These are phyloP conservation scores for Psilocybe sp. DNA, from an alignment of 768 basidiomycete genomes.

Conservation along the genomic window DNA sequence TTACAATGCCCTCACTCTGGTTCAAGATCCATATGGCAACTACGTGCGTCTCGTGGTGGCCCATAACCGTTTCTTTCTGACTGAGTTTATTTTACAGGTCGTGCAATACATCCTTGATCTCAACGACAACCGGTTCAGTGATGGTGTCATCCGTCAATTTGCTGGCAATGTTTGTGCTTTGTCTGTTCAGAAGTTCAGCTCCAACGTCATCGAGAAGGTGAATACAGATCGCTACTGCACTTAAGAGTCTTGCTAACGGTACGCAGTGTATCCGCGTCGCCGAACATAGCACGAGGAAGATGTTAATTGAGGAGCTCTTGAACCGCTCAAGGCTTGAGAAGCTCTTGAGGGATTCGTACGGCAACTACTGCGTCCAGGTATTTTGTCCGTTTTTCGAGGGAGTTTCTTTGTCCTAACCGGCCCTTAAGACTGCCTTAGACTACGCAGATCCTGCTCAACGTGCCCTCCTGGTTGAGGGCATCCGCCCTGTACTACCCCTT, in stretches of 20 bases:
- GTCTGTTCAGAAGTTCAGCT: slow-evolving; percentile 99
- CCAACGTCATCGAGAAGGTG: slow-evolving; percentile 97
- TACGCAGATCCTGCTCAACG: slow-evolving; percentile 96
- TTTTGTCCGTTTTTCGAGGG: slow-evolving; percentile 13
- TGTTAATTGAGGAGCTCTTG: slow-evolving; percentile 91
- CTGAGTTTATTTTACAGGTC: slow-evolving; percentile 47
- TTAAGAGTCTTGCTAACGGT: not conserved
- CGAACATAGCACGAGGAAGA: slow-evolving; percentile 90
- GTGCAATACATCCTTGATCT: slow-evolving; percentile 98
- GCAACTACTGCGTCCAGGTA: slow-evolving; percentile 93
- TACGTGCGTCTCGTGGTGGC: slow-evolving; percentile 50
- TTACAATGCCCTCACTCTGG: slow-evolving; percentile 94
- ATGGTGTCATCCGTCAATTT: slow-evolving; percentile 96
- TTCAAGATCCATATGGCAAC: slow-evolving; percentile 96
- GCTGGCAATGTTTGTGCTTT: slow-evolving; percentile 95
- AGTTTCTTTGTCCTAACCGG: not conserved
- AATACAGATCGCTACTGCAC: slow-evolving; percentile 7
- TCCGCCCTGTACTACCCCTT: slow-evolving; percentile 95
- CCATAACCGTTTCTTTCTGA: slow-evolving; percentile 2
- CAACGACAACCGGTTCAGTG: slow-evolving; percentile 98
- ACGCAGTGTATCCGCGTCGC: slow-evolving; percentile 84
- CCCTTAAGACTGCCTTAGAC: slow-evolving; percentile 85
- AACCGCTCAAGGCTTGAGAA: slow-evolving; percentile 96
- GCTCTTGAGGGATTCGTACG: slow-evolving; percentile 92
- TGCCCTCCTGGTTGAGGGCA: slow-evolving; percentile 90